Evolutionary conservation across 805 yeast genomes (phyloP), one percentile per base, ranked within the genome.

Genomic region (Kuraishia piskuri): DNA sequence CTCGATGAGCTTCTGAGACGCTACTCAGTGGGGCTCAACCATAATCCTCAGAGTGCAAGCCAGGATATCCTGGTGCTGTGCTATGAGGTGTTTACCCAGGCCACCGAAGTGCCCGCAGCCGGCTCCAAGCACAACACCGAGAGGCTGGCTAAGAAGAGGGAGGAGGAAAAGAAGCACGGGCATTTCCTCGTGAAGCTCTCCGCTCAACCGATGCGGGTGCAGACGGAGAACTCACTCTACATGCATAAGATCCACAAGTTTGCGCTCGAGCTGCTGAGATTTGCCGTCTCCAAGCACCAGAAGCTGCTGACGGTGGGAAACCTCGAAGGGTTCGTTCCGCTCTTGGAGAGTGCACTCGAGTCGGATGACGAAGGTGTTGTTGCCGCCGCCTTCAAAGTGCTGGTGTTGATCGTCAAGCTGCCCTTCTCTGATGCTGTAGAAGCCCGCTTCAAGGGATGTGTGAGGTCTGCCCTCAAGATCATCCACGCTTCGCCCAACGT

Each of bases 291-390:
- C 2, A 80, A 82, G 55, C 82, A 88, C 61, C 79, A 77, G 9
- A 69, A 74, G 0, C 74, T 92, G 51, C 67, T 84, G 54, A 81
- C 82, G 2, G 79, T 78, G 1, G 72, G 76, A 3, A 83, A 85
- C 57, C 69, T 92, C 50, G 74, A 76, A 47, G 90, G 88, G 0
- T 90, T 94, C 60, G 68, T 91, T 22, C 96, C 96, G 2, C 61
- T 86, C 7, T 69, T 94, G 54, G 84, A 82, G 54, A 72, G 71
- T 2, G 77, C 88, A 22, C 64, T 90, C 25, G 44, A 51, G 3
- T 79, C 90, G 2, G 88, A 80, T 9, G 84, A 84, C 65, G 98
- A 92, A 65, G 83, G 84, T 49, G 85, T 92, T n/a, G 77, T 86
- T 19, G 73, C 83, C 20, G 76, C 92, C 8, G 71, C 89, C 2